Conservation (phyloP, 306 rosid species). For the Purshia tridentata region DNA sequence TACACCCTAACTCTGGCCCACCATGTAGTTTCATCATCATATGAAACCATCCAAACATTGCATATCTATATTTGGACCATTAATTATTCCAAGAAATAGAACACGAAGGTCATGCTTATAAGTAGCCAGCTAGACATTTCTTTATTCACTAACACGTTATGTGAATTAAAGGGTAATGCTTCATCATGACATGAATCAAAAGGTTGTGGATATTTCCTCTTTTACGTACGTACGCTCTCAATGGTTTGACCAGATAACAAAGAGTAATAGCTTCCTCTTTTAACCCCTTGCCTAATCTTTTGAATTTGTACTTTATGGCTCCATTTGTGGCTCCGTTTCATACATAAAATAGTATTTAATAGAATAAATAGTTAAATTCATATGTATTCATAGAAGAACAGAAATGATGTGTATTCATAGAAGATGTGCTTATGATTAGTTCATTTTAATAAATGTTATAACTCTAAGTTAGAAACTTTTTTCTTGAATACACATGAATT, state of each 20-base stretch:
- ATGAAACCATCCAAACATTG: not conserved
- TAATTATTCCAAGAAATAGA: not conserved
- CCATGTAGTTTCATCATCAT: constrained; percentile 23
- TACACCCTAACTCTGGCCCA: constrained; percentile 21
- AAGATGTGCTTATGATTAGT: no score
- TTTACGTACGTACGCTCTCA: constrained; percentile 11
- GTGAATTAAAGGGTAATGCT: not conserved
- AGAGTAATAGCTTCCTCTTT: not conserved
- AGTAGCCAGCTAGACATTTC: not conserved
- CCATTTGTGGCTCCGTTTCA: no score
- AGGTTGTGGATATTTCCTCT: not conserved
- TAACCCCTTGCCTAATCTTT: not conserved
- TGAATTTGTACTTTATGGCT: no score
- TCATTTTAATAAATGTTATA: no score
- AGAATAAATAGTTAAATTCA: no score
- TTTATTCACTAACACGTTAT: constrained; percentile 4
- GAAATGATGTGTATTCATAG: no score
- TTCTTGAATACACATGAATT: no score
- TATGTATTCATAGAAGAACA: no score
- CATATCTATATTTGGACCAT: not conserved
- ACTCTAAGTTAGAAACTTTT: no score
- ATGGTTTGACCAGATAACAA: not conserved
- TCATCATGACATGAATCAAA: constrained; percentile 11
- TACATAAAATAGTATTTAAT: no score
- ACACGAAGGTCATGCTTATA: constrained; percentile 7